These are phyloP conservation scores for Aureobasidium sp. DNA, from an alignment of 2,329 filamentous ascomycete species.

Conservation along the genomic window DNA sequence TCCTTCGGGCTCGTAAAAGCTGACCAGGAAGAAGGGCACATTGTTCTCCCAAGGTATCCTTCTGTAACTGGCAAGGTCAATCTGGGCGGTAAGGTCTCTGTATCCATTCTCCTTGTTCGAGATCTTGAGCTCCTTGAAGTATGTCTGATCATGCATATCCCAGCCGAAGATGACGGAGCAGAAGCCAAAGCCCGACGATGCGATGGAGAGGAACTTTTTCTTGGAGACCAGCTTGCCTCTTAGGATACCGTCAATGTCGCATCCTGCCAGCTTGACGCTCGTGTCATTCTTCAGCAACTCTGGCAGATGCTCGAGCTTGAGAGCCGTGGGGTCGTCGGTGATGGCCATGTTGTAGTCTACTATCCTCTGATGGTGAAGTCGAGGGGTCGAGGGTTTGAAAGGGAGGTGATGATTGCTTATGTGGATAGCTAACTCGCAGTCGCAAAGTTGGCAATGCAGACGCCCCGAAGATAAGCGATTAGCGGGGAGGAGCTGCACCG, in stretches of 20 bases:
- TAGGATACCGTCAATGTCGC: slow-evolving; percentile 80
- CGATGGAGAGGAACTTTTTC: slow-evolving; percentile 81
- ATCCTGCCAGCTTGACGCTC: slow-evolving; percentile 77
- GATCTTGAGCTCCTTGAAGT: slow-evolving; percentile 74
- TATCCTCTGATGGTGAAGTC: no score
- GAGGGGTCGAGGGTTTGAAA: not conserved
- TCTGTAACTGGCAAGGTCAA: slow-evolving; percentile 69
- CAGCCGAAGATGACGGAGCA: slow-evolving; percentile 92
- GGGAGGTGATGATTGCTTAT: not conserved
- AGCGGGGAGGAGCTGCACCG: not conserved
- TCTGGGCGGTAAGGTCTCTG: slow-evolving; percentile 71
- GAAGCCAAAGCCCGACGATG: slow-evolving; percentile 78
- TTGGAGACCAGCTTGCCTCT: slow-evolving; percentile 89
- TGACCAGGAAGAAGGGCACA: slow-evolving; percentile 76
- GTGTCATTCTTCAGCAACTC: slow-evolving; percentile 61
- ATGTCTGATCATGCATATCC: slow-evolving; percentile 95
- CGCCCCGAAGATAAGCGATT: slow-evolving; percentile 5
- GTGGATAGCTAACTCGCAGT: not conserved
- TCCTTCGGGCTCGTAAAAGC: slow-evolving; percentile 72
- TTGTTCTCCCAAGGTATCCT: slow-evolving; percentile 87
- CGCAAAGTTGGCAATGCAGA: not conserved
- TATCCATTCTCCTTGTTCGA: slow-evolving; percentile 90
- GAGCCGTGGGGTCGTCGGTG: slow-evolving; percentile 27
- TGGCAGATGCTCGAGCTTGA: slow-evolving; percentile 59
- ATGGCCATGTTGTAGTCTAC: slow-evolving; percentile 24